Evolutionary conservation across 805 yeast genomes (phyloP).

Genomic region (Candida xiaguanensis): DNA sequence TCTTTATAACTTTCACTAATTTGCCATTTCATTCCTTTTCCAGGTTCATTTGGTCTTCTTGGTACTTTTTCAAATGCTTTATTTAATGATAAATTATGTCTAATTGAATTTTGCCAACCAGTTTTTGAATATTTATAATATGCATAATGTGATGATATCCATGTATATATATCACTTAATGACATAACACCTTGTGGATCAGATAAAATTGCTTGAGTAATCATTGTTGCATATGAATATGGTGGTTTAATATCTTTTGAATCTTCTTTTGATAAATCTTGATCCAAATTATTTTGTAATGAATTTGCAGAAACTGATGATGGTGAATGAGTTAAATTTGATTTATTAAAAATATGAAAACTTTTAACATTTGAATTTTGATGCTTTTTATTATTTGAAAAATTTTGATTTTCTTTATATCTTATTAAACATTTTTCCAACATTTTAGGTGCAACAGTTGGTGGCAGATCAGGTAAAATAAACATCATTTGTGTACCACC

Average conservation of each 20-base stretch:
- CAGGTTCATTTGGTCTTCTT: conserved; percentile 92
- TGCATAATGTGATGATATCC: conserved; percentile 85
- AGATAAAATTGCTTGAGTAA: conserved; percentile 92
- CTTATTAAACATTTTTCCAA: conserved; percentile 33
- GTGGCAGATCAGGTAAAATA: conserved; percentile 86
- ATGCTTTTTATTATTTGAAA: not conserved
- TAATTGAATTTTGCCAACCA: conserved; percentile 98
- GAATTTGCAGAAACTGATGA: conserved; percentile 37
- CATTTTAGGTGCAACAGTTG: conserved; percentile 54
- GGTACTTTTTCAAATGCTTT: conserved; percentile 98
- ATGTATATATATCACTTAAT: conserved; percentile 84
- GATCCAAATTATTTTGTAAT: conserved; percentile 44
- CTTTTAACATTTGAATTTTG: conserved; percentile 25
- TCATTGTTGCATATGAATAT: conserved; percentile 95
- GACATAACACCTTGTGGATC: conserved; percentile 86
- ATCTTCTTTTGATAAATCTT: conserved; percentile 83
- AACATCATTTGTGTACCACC: conserved; percentile 99
- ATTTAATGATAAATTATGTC: conserved; percentile 90
- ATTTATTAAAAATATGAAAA: conserved; percentile 50
- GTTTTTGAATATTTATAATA: conserved; percentile 88
- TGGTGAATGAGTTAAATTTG: conserved; percentile 35
- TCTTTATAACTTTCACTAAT: conserved; percentile 79
- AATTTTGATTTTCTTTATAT: conserved; percentile 22
- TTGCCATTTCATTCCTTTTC: conserved; percentile 99
- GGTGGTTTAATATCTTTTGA: conserved; percentile 95